phyloP scores from a whole-genome alignment of 2,329 filamentous ascomycete species.

The Elsinoe perseae region DNA sequence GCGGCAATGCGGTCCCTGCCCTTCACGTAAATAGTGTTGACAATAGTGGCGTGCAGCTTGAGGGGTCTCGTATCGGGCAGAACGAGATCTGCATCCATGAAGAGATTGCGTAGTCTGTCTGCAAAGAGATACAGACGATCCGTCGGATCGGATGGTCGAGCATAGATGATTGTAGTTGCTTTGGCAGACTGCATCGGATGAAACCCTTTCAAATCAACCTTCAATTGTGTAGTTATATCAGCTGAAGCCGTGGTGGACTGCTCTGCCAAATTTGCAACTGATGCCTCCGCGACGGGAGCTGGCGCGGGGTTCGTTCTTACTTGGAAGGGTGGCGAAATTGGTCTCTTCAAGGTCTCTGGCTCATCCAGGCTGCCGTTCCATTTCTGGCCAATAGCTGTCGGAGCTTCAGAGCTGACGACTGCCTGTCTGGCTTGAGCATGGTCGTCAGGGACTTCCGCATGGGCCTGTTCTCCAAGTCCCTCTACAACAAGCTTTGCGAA shows the following conservation, averaged over 20 bases:
- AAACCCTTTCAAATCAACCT: slow-evolving; percentile 42
- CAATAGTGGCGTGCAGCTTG: slow-evolving; percentile 72
- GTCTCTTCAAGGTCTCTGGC: slow-evolving; percentile 11
- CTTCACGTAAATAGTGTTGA: slow-evolving; percentile 76
- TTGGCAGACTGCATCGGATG: slow-evolving; percentile 53
- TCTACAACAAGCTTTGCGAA: slow-evolving; percentile 21
- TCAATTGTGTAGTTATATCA: slow-evolving; percentile 22
- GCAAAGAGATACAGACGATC: slow-evolving; percentile 52
- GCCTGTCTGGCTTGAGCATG: no score
- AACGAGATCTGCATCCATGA: slow-evolving; percentile 51
- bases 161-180: slow-evolving; percentile 58
- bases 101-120: slow-evolving; percentile 45
- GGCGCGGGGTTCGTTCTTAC: no score
- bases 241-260: neutral
- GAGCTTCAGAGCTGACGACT: neutral
- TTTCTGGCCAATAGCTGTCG: neutral
- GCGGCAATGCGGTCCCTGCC: slow-evolving; percentile 24
- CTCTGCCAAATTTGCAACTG: no score
- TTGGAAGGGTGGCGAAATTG: slow-evolving; percentile 21
- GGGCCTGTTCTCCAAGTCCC: neutral
- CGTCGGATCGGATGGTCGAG: slow-evolving; percentile 49
- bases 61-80: slow-evolving; percentile 54
- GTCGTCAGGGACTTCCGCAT: neutral
- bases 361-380: neutral
- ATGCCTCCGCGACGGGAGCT: no score